A percentile compares a stretch with the other conserved stretches of the same genome.
Evolutionary conservation across 495 filamentous ascomycete genomes (phyloP).

Genomic region (Penicillium dipodomyicola): DNA sequence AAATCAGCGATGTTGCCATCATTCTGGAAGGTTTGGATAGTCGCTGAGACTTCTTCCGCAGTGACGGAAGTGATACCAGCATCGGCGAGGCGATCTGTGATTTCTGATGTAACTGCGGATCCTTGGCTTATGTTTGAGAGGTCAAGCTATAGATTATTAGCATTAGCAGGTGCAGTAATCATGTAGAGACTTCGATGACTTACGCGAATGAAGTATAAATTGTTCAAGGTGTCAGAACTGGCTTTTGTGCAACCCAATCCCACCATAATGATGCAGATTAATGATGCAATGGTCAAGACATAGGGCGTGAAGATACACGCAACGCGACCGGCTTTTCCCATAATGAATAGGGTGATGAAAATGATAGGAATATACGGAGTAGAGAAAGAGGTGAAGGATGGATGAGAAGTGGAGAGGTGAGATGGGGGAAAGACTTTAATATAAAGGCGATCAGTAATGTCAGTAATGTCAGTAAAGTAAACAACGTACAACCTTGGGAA

Average conservation of each 20-base stretch:
- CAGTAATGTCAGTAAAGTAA: background rate
- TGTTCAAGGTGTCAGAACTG: conserved; percentile 46
- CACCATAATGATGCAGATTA: conserved; percentile 71
- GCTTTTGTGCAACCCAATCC: conserved; percentile 69
- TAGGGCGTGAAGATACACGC: conserved; percentile 81
- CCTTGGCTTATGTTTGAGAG: conserved; percentile 38
- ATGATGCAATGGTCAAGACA: conserved; percentile 65
- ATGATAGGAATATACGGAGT: background rate
- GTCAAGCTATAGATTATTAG: conserved; percentile 34
- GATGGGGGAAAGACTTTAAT: conserved; percentile 17
- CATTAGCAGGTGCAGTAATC: conserved; percentile 1
- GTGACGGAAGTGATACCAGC: conserved; percentile 32
- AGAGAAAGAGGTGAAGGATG: conserved; percentile 2
- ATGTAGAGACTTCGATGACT: conserved; percentile 18
- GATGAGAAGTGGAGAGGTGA: background rate
- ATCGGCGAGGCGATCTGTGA: conserved; percentile 27
- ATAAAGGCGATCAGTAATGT: conserved; percentile 10
- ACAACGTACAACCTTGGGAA: background rate
- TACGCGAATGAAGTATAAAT: conserved; percentile 73
- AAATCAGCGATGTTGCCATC: conserved; percentile 65
- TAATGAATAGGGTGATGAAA: conserved; percentile 32
- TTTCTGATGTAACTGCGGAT: conserved; percentile 23
- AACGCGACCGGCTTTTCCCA: conserved; percentile 73
- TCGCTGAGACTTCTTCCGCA: conserved; percentile 29
- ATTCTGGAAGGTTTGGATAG: conserved; percentile 35